Base-by-base conservation (phyloP, 2,329 filamentous ascomycete genomes). In the Fusarium burgessii region DNA sequence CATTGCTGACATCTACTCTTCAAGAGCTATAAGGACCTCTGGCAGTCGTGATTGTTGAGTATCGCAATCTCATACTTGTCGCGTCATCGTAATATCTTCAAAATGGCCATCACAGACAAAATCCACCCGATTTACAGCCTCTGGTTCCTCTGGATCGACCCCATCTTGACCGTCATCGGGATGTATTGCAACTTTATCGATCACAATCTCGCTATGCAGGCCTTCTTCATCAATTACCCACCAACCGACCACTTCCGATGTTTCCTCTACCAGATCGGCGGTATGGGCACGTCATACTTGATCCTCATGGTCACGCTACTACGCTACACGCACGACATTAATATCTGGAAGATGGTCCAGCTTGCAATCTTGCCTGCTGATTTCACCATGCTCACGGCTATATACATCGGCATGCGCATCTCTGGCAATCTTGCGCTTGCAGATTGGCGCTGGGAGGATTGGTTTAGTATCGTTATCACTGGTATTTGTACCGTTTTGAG, bases 81-180 rank as follows among this genome's bases (percentile, higher is more conserved):
- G 9, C 12, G 18, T 18, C 7, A 1, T 5, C 3, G 4, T 7
- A n/a, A 1, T 0, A 43, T 36, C 8, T 7, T 4, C 15, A 68
- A 43, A 47, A 68, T 68, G 65, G 50, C 57, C 17, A 72, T 74
- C 42, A 40, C 59, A 0, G 60, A 57, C 38, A 50, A 63, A 6
- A 62, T 75, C 5, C 72, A 73, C 23, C 65, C 66, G 7, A 35
- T 70, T 9, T 76, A 76, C 49, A 55, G 42, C 46, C 11, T 60
- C 11, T 75, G 60, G 64, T 76, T 76, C 52, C 43, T 73, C 40
- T 76, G 74, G 74, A 23, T 75, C 20, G 74, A 76, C n/a, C 74
- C 74, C 10, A 43, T 70, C 41, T 45, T 74, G 1, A 73, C 74
- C 6, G 9, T 71, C 11, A 8, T 36, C 1, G 74, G 74, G 4